A percentile compares a stretch with the other conserved stretches of the same genome.
phyloP scores from a whole-genome alignment of 2,329 filamentous ascomycete genomes.

The Pseudogymnoascus sp. region DNA sequence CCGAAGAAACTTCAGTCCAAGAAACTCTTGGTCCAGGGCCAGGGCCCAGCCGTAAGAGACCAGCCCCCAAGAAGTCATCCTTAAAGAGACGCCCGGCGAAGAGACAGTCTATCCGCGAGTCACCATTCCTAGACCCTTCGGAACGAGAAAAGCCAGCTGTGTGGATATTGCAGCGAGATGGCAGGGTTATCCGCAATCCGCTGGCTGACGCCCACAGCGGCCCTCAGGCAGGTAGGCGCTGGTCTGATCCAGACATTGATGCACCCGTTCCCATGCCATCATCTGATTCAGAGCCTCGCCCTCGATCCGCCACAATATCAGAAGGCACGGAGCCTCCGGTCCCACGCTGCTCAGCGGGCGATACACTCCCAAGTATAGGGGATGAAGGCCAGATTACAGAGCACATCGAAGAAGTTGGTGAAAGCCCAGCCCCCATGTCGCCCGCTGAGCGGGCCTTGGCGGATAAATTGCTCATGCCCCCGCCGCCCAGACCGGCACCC shows the following conservation, averaged over 20 bases:
- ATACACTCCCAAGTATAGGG: not conserved
- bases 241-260: not conserved
- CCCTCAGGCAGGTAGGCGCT: not conserved
- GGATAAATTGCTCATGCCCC: not conserved
- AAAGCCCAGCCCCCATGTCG: not conserved
- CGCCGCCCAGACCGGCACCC: not conserved
- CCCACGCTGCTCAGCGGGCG: not conserved
- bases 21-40: not conserved
- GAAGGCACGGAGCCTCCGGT: not conserved
- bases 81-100: not conserved
- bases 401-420: not conserved
- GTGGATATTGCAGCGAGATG: not conserved
- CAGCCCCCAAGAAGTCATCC: not conserved
- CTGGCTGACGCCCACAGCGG: not conserved
- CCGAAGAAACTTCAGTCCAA: not conserved
- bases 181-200: not conserved
- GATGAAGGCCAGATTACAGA: not conserved
- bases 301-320: not conserved
- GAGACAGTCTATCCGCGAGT: constrained; percentile 3
- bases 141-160: not conserved
- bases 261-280: not conserved
- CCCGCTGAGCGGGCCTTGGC: not conserved
- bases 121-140: not conserved
- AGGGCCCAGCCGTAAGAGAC: not conserved
- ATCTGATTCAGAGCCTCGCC: not conserved